phyloP scores from a whole-genome alignment of 1,284 basidiomycete species.

The Puccinia hordei region DNA sequence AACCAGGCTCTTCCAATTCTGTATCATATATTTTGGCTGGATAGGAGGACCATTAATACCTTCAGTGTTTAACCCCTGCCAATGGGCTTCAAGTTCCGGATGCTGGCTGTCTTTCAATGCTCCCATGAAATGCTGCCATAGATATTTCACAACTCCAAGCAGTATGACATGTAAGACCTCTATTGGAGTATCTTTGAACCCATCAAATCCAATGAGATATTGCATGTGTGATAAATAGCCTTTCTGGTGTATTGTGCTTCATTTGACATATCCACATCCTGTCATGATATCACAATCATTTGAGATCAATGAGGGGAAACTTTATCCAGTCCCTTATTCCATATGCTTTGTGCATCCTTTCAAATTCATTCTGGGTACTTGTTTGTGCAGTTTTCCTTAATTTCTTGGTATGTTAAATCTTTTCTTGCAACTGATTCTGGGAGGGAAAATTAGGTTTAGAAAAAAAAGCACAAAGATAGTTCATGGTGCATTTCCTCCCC shows the following conservation, averaged over 20 bases:
- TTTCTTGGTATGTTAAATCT: background rate
- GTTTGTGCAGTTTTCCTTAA: background rate
- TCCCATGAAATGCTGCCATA: background rate
- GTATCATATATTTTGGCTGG: no score
- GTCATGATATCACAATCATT: background rate
- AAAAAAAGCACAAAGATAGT: background rate
- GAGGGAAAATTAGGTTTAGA: background rate
- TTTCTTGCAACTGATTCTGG: background rate
- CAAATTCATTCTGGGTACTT: background rate
- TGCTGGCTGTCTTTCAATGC: background rate
- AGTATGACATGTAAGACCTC: background rate
- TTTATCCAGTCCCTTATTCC: background rate
- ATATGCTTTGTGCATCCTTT: background rate
- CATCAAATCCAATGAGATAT: slow-evolving; percentile 1
- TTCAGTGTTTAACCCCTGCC: no score
- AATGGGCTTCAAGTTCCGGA: no score
- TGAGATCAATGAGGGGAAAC: background rate
- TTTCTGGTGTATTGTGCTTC: background rate
- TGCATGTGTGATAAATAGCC: background rate
- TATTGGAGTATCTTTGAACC: background rate
- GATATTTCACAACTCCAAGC: background rate
- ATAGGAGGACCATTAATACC: no score
- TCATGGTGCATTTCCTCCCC: background rate
- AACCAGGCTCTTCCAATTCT: no score
- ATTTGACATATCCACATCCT: background rate